Conservation (phyloP, 768 basidiomycete genomes). For the Termitomyces sp. region DNA sequence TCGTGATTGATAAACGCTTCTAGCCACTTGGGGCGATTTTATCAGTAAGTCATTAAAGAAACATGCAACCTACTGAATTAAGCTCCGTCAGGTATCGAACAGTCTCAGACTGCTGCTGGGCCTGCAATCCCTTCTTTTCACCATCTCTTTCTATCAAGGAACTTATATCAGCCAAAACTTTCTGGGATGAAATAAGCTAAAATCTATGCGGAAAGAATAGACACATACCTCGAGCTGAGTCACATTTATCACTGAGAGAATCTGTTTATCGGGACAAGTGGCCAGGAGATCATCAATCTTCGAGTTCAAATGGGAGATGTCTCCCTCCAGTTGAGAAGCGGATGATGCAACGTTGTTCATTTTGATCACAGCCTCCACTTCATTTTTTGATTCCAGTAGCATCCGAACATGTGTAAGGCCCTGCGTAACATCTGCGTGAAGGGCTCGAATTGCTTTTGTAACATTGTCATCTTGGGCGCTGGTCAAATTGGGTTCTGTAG, state of each 20-base stretch:
- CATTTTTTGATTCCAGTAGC: not conserved
- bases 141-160: conserved; percentile 41
- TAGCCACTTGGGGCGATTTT: conserved; percentile 58
- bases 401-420: conserved; percentile 3
- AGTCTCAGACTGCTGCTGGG: conserved; percentile 68
- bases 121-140: conserved; percentile 39
- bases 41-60: not conserved
- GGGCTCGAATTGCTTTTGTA: conserved; percentile 2
- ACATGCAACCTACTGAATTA: conserved; percentile 45
- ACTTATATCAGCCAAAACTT: conserved; percentile 36
- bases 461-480: not conserved
- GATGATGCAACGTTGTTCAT: conserved; percentile 10
- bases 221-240: not conserved
- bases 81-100: conserved; percentile 76
- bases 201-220: not conserved
- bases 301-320: conserved; percentile 6
- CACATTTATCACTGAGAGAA: not conserved
- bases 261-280: not conserved
- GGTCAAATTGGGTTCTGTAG: not conserved
- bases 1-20: conserved; percentile 77
- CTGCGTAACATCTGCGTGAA: conserved; percentile 4
- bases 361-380: not conserved
- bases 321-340: not conserved
- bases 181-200: not conserved
- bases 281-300: conserved; percentile 13